Base-by-base conservation (phyloP, 306 rosid species). In the Vigna radiata region DNA sequence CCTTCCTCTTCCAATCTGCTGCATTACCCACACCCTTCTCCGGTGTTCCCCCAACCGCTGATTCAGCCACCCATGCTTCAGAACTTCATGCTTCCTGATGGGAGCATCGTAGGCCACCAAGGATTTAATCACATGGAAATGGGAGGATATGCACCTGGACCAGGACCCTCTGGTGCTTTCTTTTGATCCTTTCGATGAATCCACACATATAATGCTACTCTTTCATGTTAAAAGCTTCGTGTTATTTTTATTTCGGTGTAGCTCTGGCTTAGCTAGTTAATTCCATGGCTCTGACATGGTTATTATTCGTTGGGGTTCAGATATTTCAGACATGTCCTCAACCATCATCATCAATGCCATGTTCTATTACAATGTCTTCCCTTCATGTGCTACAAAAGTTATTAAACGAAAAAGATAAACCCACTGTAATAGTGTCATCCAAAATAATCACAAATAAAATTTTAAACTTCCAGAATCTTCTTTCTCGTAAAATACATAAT, bases 141-240 rank as follows among this genome's bases (percentile, higher is more conserved):
- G 59, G 82, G 64, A 49, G 73, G 63, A 5, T 36, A 15, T 67
- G 78, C 49, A 12, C 49, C 49, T 67, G 78, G 82, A 23, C 27
- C 44, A n/a, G 3, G 82, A 17, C 39, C 44, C n/a, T 2, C 4
- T 58, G 36, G 4, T 37, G 73, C 58, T 7, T 77, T 67, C 43
- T 73, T n/a, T 29, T 81, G 80, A 81, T 69, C 21, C 39, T 2
- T 3, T 18, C 12, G 10, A 43, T 43, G 1, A n/a, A 12, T 23
- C 1, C 8, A 55, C 11, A 8, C 9, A 10, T 8, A 6, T 8
- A 0, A 52, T 5, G 70, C 70, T 46, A 1, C 27, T 25, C 27
- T 25, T 25, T 29, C 33, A 29, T 29, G 3, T 60, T 29, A 0
- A 12, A 6, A 27, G 27, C 8, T 37, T 37, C 9, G 0, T 4